phyloP scores from a whole-genome alignment of 139 green algal species.

The Coelastrella sp. region DNA sequence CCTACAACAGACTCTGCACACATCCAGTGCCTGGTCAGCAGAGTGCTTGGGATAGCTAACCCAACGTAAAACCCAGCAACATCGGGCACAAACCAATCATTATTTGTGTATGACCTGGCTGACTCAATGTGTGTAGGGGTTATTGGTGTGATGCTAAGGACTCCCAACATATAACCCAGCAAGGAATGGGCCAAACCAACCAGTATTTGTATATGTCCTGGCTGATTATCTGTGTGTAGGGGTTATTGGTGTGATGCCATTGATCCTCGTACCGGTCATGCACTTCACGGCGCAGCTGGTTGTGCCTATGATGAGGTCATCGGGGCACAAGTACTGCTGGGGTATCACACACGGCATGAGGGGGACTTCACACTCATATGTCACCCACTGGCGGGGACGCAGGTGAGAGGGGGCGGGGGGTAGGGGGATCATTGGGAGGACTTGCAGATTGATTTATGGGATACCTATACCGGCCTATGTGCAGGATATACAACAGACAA shows the following conservation, averaged over 20 bases:
- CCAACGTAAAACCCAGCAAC: too few species aligned
- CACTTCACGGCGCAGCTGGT: background rate
- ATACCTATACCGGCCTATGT: background rate
- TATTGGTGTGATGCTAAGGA: background rate
- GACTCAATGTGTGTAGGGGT: background rate
- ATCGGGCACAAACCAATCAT: background rate
- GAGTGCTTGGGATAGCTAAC: too few species aligned
- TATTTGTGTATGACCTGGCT: background rate
- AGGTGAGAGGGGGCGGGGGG: background rate
- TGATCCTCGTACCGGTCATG: conserved; percentile 33
- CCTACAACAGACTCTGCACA: too few species aligned
- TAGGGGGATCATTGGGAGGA: background rate
- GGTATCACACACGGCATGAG: conserved; percentile 22
- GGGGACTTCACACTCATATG: background rate
- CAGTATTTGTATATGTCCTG: background rate
- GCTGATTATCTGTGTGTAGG: background rate
- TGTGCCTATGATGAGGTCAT: conserved; percentile 37
- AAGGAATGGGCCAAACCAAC: background rate
- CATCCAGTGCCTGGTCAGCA: too few species aligned
- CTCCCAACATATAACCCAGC: background rate
- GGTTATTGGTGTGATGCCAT: conserved; percentile 33
- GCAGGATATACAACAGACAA: too few species aligned
- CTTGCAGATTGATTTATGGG: background rate
- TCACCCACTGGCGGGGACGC: conserved; percentile 28
- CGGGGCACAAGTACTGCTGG: conserved; percentile 43